Base-by-base conservation (phyloP, 169 alveolate genomes). In the Pseudocohnilembus persalinus region DNA sequence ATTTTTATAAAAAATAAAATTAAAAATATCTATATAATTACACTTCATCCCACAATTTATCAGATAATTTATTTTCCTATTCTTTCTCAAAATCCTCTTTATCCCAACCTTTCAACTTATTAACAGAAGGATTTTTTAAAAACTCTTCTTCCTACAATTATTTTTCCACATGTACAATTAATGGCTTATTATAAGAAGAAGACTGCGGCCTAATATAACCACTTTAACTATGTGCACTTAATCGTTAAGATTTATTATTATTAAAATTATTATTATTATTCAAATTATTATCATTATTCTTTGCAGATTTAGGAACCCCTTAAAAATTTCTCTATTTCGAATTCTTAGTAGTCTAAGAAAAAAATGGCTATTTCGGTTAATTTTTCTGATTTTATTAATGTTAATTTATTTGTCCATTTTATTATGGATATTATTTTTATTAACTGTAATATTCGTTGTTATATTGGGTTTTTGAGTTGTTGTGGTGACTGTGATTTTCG, bases 21-120 rank as follows among this genome's bases (percentile, higher is more conserved):
- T 77, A 32, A 27, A 77, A 77, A 77, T 33, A 25, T 33, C 29
- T n/a, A 77, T 27, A n/a, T 77, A 33, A 77, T 79, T 34, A 34
- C 64, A 79, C 84, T 49, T 79, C 29, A 79, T 79, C 84, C 84
- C 84, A 79, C 49, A 79, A 63, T 63, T 79, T 79, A 79, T 79
- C 84, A 29, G 63, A 33, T 63, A 79, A 79, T 16, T 49, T 63
- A 35, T 49, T 49, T 49, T 49, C 68, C 68, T 49, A 49, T 49
- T 49, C 68, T 20, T 49, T 49, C 26, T 49, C 20, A 4, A 49
- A 49, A 49, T 49, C 68, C 20, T 49, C 68, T 20, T 49, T 49
- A 20, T 20, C 20, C 4, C 20, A 49, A 4, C 4, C 68, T 11
- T 20, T 49, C 68, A 49, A 49, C 68, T 4, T 11, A 49, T 49